phyloP scores from a whole-genome alignment of 2,329 filamentous ascomycete species.

The Tolypocladium pustulatum region DNA sequence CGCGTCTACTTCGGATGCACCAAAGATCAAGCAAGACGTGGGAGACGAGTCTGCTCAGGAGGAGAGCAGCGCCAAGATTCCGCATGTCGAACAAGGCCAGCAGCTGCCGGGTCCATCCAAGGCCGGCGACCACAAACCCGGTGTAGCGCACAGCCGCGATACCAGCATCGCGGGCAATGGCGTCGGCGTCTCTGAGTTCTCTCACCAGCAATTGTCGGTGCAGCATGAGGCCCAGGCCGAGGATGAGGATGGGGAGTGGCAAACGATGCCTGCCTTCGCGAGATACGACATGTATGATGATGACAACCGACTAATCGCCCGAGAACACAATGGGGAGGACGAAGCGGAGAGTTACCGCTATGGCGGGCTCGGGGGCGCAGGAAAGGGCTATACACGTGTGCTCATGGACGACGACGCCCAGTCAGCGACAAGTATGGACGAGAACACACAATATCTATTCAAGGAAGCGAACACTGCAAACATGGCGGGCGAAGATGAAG shows the following conservation, averaged over 20 bases:
- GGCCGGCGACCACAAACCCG: conserved; percentile 3
- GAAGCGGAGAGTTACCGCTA: conserved; percentile 60
- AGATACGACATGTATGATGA: conserved; percentile 95
- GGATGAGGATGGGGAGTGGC: conserved; percentile 65
- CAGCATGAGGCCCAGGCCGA: conserved; percentile 43
- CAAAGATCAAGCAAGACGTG: background rate
- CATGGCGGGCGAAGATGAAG: conserved; percentile 65
- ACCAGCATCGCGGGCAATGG: conserved; percentile 26
- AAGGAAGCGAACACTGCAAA: conserved; percentile 55
- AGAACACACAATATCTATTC: conserved; percentile 94
- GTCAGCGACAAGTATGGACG: conserved; percentile 91
- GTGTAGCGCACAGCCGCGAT: conserved; percentile 22
- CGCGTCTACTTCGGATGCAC: background rate
- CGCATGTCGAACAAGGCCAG: conserved; percentile 3
- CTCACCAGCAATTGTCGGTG: conserved; percentile 67
- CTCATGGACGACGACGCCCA: conserved; percentile 89
- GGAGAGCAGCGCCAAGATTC: background rate
- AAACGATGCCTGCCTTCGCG: conserved; percentile 88
- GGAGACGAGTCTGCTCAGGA: background rate
- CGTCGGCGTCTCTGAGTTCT: conserved; percentile 65
- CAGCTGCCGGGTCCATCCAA: conserved; percentile 6
- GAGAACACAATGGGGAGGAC: conserved; percentile 64
- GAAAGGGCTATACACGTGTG: conserved; percentile 93
- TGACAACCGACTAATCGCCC: conserved; percentile 76
- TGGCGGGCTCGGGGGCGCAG: conserved; percentile 71